Evolutionary conservation across 2,329 filamentous ascomycete genomes (phyloP).

Genomic region (Fusarium sp.): DNA sequence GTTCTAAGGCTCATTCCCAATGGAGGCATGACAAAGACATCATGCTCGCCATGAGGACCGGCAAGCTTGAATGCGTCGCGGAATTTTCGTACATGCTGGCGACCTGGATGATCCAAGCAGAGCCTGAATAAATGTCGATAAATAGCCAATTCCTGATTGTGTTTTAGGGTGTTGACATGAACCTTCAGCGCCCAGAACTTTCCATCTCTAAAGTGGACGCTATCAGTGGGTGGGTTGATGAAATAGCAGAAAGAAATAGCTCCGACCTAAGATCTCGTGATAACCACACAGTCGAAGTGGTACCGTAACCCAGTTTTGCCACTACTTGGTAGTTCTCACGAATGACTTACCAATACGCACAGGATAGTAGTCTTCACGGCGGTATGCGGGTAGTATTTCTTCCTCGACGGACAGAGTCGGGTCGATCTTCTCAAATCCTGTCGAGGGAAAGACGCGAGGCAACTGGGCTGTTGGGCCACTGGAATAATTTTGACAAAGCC

Average conservation of each 20-base stretch:
- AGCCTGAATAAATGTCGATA: constrained; percentile 48
- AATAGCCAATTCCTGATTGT: constrained; percentile 50
- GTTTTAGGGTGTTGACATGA: constrained; percentile 48
- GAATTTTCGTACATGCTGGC: constrained; percentile 50
- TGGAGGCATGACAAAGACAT: constrained; percentile 53
- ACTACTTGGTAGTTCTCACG: constrained; percentile 54
- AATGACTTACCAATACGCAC: constrained; percentile 53
- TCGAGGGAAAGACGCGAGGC: not conserved
- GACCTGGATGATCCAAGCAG: constrained; percentile 48
- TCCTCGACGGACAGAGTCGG: constrained; percentile 45
- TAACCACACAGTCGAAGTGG: constrained; percentile 59
- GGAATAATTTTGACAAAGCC: too few relatives aligned
- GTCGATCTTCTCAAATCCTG: constrained; percentile 16
- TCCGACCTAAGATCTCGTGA: constrained; percentile 52
- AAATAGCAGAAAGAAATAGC: not conserved
- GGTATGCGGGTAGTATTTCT: constrained; percentile 47
- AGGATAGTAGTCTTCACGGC: constrained; percentile 53
- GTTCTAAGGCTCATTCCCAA: constrained; percentile 56
- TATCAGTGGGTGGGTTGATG: not conserved
- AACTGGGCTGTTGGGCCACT: too few relatives aligned
- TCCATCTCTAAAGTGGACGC: constrained; percentile 26
- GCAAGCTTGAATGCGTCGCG: constrained; percentile 53
- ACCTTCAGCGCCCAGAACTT: constrained; percentile 53
- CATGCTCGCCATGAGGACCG: constrained; percentile 52
- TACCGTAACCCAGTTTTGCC: constrained; percentile 59